These are phyloP conservation scores for Pythium aristosporum DNA, from an alignment of 352 stramenopile species.

Conservation along the genomic window DNA sequence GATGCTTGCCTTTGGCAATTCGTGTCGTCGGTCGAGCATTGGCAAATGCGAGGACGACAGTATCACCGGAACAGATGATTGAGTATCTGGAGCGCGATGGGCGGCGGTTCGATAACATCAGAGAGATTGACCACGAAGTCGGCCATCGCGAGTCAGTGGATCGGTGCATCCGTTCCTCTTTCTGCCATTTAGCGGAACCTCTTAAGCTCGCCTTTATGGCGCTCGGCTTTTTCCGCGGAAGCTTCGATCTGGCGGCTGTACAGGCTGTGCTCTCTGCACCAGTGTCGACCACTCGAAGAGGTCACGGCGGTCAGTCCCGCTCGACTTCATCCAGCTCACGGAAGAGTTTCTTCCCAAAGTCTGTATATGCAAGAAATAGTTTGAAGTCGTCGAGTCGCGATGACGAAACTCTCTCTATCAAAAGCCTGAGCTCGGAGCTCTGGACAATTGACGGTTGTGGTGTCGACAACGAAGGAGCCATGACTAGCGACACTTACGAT, in stretches of 20 bases:
- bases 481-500: slow-evolving; percentile 78
- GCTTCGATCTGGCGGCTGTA: slow-evolving; percentile 68
- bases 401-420: slow-evolving; percentile 52
- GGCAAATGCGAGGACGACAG: slow-evolving; percentile 68
- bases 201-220: slow-evolving; percentile 81
- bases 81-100: slow-evolving; percentile 75
- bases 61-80: slow-evolving; percentile 81
- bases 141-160: slow-evolving; percentile 79
- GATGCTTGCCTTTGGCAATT: slow-evolving; percentile 79
- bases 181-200: slow-evolving; percentile 70
- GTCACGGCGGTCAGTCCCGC: slow-evolving; percentile 14
- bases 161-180: slow-evolving; percentile 79
- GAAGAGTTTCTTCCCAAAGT: slow-evolving; percentile 41
- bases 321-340: slow-evolving; percentile 26
- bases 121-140: slow-evolving; percentile 70
- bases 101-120: slow-evolving; percentile 69
- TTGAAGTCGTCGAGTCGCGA: slow-evolving; percentile 28
- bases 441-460: slow-evolving; percentile 67
- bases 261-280: slow-evolving; percentile 66
- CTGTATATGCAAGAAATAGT: slow-evolving; percentile 44
- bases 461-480: slow-evolving; percentile 77
- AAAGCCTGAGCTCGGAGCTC: slow-evolving; percentile 65
- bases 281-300: slow-evolving; percentile 24
- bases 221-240: slow-evolving; percentile 79
- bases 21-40: slow-evolving; percentile 74